phyloP scores from a whole-genome alignment of 2,329 filamentous ascomycete genomes.

The Cercospora sojina region DNA sequence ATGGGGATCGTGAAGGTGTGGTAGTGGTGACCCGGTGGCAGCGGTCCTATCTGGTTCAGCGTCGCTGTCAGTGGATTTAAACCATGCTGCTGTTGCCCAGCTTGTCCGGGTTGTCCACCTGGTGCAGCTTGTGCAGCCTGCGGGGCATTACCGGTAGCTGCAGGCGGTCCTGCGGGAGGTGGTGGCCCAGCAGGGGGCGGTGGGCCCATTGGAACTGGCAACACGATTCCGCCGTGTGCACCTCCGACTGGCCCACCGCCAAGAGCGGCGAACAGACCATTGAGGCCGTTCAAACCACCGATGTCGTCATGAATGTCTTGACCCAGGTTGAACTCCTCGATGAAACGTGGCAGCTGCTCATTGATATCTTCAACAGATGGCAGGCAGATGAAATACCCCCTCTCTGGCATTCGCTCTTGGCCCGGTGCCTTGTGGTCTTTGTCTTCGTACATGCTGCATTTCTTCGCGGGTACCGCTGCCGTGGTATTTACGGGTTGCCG shows the following conservation, averaged over 20 bases:
- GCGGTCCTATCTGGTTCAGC: neutral
- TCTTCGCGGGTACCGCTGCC: neutral
- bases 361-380: slow-evolving; percentile 15
- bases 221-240: slow-evolving; percentile 1
- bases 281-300: neutral
- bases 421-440: slow-evolving; percentile 7
- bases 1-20: neutral
- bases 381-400: slow-evolving; percentile 21
- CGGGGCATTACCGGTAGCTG: neutral
- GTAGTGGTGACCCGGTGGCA: neutral
- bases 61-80: neutral
- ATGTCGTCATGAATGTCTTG: slow-evolving; percentile 9
- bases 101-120: neutral
- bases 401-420: slow-evolving; percentile 6
- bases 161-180: neutral
- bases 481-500: neutral
- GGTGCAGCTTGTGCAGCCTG: neutral
- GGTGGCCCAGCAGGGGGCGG: neutral
- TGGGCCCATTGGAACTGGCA: neutral
- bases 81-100: neutral
- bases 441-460: slow-evolving; percentile 12
- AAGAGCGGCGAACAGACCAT: slow-evolving; percentile 2
- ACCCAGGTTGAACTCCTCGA: slow-evolving; percentile 19
- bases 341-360: slow-evolving; percentile 14
- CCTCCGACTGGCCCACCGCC: slow-evolving; percentile 2